These are phyloP conservation scores for Coelastrella sp. DNA, from an alignment of 139 green algal species.

Conservation along the genomic window DNA sequence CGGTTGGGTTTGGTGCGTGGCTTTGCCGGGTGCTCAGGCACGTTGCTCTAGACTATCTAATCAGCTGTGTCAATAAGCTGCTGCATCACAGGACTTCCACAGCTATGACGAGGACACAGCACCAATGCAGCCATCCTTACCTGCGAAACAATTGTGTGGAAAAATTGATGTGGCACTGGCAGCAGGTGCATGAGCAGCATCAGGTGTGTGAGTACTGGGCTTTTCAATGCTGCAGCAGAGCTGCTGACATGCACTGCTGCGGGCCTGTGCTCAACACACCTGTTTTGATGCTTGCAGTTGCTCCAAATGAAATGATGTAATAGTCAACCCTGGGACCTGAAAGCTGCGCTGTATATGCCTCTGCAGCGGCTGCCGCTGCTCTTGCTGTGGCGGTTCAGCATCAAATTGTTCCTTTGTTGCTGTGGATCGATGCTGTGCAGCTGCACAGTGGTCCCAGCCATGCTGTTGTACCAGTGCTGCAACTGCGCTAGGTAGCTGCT, in stretches of 20 bases:
- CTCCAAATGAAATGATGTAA: slow-evolving; percentile 67
- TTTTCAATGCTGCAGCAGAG: slow-evolving; percentile 42
- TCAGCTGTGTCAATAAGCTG: too few species aligned
- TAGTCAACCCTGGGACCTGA: slow-evolving; percentile 55
- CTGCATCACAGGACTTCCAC: too few species aligned
- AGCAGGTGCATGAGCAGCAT: background rate
- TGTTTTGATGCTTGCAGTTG: slow-evolving; percentile 14
- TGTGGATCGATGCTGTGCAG: background rate
- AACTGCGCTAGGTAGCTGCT: slow-evolving; percentile 39
- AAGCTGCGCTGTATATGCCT: background rate
- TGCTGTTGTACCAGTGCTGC: slow-evolving; percentile 20
- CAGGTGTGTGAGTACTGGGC: too few species aligned
- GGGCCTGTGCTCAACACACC: slow-evolving; percentile 1
- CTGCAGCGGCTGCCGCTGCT: slow-evolving; percentile 16
- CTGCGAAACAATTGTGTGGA: too few species aligned
- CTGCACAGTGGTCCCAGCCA: slow-evolving; percentile 35
- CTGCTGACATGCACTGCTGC: background rate
- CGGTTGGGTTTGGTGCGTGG: too few species aligned
- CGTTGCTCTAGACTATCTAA: too few species aligned
- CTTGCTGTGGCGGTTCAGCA: background rate
- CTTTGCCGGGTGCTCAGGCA: too few species aligned
- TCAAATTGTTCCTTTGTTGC: background rate
- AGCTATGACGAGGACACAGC: too few species aligned
- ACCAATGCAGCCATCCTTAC: too few species aligned
- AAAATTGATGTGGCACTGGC: slow-evolving; percentile 26